A percentile compares a stretch with the other conserved stretches of the same genome.
Evolutionary conservation across 2,329 filamentous ascomycete genomes (phyloP).

Genomic region (Coniosporium tulheliwenetii): DNA sequence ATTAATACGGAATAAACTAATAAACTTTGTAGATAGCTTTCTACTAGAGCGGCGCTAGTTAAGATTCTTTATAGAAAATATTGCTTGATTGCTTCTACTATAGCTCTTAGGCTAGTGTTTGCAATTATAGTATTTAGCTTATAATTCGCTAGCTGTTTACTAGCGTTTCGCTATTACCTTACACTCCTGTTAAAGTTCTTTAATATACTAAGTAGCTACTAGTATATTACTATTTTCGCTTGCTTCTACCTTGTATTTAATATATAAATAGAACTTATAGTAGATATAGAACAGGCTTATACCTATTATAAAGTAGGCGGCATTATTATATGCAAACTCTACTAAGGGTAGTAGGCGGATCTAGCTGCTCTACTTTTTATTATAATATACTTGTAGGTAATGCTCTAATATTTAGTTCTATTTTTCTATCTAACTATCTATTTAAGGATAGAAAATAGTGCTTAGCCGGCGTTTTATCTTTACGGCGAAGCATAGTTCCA

Average conservation of each 20-base stretch:
- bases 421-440: slow-evolving; percentile 3
- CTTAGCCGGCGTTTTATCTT: no score
- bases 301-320: not conserved
- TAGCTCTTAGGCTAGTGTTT: not conserved
- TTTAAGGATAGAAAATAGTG: slow-evolving; percentile 6
- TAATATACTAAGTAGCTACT: no score
- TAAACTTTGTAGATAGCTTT: no score
- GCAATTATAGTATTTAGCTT: no score
- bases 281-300: no score
- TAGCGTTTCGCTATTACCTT: no score
- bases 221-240: not conserved
- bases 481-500: slow-evolving; percentile 1
- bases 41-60: no score
- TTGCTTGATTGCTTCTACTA: not conserved
- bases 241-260: no score
- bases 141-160: no score
- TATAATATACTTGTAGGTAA: slow-evolving; percentile 3
- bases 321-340: slow-evolving; percentile 4
- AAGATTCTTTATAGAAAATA: not conserved
- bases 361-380: slow-evolving; percentile 2
- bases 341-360: not conserved
- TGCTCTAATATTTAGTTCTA: slow-evolving; percentile 6
- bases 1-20: no score
- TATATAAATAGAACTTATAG: no score
- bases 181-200: no score